A percentile compares a stretch with the other conserved stretches of the same genome.
phyloP scores from a whole-genome alignment of 2,329 filamentous ascomycete species.

The Pestalotiopsis sp. region DNA sequence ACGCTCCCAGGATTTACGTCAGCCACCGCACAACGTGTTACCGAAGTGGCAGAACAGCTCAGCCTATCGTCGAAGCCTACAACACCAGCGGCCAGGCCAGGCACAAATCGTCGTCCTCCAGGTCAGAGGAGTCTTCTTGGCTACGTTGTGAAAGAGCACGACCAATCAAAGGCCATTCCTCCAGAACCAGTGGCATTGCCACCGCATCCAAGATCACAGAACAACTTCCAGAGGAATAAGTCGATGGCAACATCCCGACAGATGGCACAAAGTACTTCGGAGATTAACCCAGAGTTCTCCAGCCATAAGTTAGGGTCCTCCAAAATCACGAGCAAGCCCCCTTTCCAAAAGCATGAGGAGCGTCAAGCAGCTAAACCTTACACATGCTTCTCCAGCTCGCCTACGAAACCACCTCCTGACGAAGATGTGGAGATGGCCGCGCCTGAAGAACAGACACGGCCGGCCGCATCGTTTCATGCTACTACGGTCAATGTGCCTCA shows the following conservation, averaged over 20 bases:
- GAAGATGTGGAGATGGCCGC: conserved; percentile 26
- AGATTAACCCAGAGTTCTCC: conserved; percentile 34
- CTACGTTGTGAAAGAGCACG: conserved; percentile 32
- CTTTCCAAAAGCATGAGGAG: conserved; percentile 19
- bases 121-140: conserved; percentile 31
- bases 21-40: conserved; percentile 55
- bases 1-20: conserved; percentile 67
- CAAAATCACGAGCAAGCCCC: conserved; percentile 37
- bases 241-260: conserved; percentile 6
- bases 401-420: conserved; percentile 27
- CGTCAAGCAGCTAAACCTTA: conserved; percentile 44
- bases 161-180: conserved; percentile 21
- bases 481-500: conserved; percentile 48
- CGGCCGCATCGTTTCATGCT: conserved; percentile 50
- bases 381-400: conserved; percentile 60
- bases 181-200: neutral
- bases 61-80: conserved; percentile 23
- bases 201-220: neutral
- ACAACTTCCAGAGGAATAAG: neutral
- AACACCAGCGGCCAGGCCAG: conserved; percentile 16
- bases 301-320: conserved; percentile 42
- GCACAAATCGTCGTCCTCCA: conserved; percentile 23
- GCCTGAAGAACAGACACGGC: conserved; percentile 35
- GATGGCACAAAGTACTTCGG: conserved; percentile 14
- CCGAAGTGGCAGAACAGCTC: conserved; percentile 36